These are phyloP conservation scores for Rhizophora apiculata DNA, from an alignment of 345 rosid genomes.

Conservation along the genomic window DNA sequence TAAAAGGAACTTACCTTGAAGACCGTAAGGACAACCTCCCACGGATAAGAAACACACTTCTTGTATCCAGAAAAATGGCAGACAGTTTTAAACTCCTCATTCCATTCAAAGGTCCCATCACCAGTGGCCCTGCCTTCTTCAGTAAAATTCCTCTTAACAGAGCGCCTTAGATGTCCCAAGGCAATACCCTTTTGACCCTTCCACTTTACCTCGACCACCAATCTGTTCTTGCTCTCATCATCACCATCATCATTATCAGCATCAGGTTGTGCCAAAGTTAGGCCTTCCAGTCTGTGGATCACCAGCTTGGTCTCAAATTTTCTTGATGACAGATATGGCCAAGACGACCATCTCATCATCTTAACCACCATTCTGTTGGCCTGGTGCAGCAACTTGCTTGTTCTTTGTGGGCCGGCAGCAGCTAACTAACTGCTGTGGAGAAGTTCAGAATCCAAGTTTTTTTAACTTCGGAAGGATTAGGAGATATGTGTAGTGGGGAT, in stretches of 20 bases:
- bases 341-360: conserved; percentile 57
- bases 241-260: conserved; percentile 17
- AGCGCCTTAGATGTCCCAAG: conserved; percentile 29
- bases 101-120: conserved; percentile 58
- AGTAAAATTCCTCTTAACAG: conserved; percentile 35
- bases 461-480: background rate
- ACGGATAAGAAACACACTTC: conserved; percentile 40
- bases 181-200: conserved; percentile 41
- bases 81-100: conserved; percentile 48
- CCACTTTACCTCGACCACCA: conserved; percentile 58
- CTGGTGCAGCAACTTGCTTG: background rate
- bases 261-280: conserved; percentile 20
- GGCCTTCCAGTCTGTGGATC: conserved; percentile 37
- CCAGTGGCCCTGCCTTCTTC: conserved; percentile 43
- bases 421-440: background rate
- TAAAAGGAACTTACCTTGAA: conserved; percentile 39
- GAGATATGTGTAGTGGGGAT: background rate
- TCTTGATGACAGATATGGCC: conserved; percentile 44
- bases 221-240: conserved; percentile 22
- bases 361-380: conserved; percentile 37
- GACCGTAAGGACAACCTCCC: conserved; percentile 51
- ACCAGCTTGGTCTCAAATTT: conserved; percentile 43
- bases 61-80: conserved; percentile 48
- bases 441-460: background rate
- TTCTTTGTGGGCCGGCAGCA: background rate